These are phyloP conservation scores for Penicillium desertorum DNA, from an alignment of 495 filamentous ascomycete species.

Conservation along the genomic window DNA sequence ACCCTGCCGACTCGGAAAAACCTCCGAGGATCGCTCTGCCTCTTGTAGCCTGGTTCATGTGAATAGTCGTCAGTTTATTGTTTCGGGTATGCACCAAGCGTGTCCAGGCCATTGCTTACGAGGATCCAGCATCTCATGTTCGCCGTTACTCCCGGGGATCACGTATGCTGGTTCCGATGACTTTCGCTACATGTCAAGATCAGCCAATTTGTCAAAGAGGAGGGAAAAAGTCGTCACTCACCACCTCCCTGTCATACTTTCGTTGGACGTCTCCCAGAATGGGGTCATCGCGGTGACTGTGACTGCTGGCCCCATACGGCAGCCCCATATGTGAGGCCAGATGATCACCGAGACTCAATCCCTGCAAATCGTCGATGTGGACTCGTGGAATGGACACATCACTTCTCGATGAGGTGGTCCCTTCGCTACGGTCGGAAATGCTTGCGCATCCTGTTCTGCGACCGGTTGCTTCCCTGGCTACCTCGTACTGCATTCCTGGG, in stretches of 20 bases:
- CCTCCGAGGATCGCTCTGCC: slow-evolving; percentile 12
- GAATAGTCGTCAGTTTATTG: slow-evolving; percentile 3
- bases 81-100: background rate
- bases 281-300: slow-evolving; percentile 7
- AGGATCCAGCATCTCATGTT: slow-evolving; percentile 15
- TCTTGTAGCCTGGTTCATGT: slow-evolving; percentile 16
- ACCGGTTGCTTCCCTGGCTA: background rate
- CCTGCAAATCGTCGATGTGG: slow-evolving; percentile 2
- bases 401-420: slow-evolving; percentile 3
- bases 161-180: slow-evolving; percentile 9
- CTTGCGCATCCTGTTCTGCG: background rate
- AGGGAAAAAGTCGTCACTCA: background rate
- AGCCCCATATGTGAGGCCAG: background rate
- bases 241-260: slow-evolving; percentile 5
- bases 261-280: slow-evolving; percentile 6
- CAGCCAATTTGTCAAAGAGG: background rate
- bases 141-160: background rate
- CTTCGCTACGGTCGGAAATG: slow-evolving; percentile 8
- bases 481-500: background rate
- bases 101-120: slow-evolving; percentile 9
- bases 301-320: background rate
- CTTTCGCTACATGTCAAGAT: background rate
- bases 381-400: background rate
- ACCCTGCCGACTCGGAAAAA: slow-evolving; percentile 30
- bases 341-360: slow-evolving; percentile 2